phyloP scores from a whole-genome alignment of 768 basidiomycete genomes.

The Chalciporus piperatus region DNA sequence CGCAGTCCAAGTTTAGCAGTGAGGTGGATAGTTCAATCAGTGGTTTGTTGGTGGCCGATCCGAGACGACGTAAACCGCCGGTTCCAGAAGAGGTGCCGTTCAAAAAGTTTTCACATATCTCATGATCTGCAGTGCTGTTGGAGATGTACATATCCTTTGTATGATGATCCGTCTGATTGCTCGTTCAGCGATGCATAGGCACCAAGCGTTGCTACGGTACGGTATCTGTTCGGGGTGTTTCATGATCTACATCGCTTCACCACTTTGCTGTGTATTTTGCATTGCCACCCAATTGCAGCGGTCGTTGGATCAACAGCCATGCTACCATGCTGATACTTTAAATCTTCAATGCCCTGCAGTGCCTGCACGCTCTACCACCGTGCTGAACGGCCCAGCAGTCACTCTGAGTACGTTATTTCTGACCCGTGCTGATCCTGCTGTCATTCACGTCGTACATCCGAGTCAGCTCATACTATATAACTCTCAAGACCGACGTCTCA shows the following conservation, averaged over 20 bases:
- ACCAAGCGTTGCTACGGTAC: background rate
- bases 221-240: background rate
- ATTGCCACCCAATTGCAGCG: background rate
- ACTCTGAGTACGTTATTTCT: too few species aligned
- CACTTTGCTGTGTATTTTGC: background rate
- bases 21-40: conserved; percentile 19
- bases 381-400: background rate
- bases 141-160: background rate
- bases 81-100: background rate
- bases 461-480: background rate
- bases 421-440: background rate
- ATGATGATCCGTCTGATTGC: background rate
- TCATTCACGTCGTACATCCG: background rate
- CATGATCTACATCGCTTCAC: background rate
- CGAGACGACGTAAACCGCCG: conserved; percentile 14
- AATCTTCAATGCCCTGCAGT: too few species aligned
- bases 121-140: conserved; percentile 2
- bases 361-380: too few species aligned
- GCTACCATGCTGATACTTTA: background rate
- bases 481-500: background rate
- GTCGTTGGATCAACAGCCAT: too few species aligned
- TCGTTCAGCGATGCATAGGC: background rate
- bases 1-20: conserved; percentile 20
- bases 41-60: conserved; percentile 21
- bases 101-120: conserved; percentile 21